Conservation (phyloP, 495 filamentous ascomycete species). For the Penicillium subrubescens region DNA sequence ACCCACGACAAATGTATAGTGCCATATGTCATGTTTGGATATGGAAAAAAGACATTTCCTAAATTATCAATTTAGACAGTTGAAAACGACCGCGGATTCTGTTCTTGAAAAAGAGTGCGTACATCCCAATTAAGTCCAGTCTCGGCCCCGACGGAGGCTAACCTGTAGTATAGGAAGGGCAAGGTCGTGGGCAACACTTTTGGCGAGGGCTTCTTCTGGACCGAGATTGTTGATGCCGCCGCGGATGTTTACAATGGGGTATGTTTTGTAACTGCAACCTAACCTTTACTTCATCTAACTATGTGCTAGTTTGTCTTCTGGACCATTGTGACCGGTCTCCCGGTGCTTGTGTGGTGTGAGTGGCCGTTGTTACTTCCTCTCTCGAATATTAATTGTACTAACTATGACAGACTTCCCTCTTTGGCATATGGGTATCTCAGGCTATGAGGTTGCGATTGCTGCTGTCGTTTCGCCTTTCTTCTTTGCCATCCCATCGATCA, state of each 20-base stretch:
- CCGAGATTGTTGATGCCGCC: conserved; percentile 73
- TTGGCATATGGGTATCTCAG: conserved; percentile 99
- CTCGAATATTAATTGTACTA: conserved; percentile 14
- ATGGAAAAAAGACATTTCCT: conserved; percentile 44
- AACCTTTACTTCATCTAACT: conserved; percentile 3
- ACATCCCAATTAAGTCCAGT: conserved; percentile 25
- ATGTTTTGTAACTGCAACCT: conserved; percentile 28
- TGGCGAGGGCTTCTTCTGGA: conserved; percentile 70
- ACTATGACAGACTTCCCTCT: conserved; percentile 79
- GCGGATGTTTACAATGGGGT: conserved; percentile 95
- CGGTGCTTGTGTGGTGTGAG: conserved; percentile 92
- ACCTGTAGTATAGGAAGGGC: conserved; percentile 67
- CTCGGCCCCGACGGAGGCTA: conserved; percentile 25
- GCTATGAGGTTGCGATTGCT: conserved; percentile 89
- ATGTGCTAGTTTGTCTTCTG: conserved; percentile 84
- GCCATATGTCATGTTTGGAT: conserved; percentile 37
- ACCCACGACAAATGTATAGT: conserved; percentile 56
- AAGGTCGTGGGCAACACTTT: conserved; percentile 72
- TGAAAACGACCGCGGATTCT: conserved; percentile 68
- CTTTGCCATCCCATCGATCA: conserved; percentile 71
- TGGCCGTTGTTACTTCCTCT: conserved; percentile 9
- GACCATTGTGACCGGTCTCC: conserved; percentile 88
- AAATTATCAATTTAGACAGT: conserved; percentile 47
- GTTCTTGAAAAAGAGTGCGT: conserved; percentile 88
- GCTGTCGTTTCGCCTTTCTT: conserved; percentile 79